These are phyloP conservation scores for Sambucus nigra DNA, from an alignment of 129 eudicot genomes.

Conservation along the genomic window DNA sequence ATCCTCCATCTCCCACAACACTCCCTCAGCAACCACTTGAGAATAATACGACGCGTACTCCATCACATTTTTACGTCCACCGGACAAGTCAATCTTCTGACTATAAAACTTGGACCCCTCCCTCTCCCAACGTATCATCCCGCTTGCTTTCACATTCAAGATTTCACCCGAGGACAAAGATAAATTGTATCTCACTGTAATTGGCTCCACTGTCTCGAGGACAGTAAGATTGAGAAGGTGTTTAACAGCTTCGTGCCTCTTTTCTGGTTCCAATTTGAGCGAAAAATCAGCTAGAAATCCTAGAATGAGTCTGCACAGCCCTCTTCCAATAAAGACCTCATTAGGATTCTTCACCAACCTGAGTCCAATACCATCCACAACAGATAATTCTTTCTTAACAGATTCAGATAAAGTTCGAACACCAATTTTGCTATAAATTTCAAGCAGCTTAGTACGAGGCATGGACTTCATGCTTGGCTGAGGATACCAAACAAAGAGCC, in stretches of 20 bases:
- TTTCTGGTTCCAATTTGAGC: constrained; percentile 19
- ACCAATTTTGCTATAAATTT: constrained; percentile 34
- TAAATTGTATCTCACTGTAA: constrained; percentile 20
- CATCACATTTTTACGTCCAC: constrained; percentile 18
- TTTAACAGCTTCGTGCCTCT: constrained; percentile 28
- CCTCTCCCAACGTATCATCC: constrained; percentile 53
- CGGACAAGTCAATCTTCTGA: constrained; percentile 23
- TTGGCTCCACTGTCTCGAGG: constrained; percentile 19
- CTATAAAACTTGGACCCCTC: constrained; percentile 21
- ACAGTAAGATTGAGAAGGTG: constrained; percentile 20
- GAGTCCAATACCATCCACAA: constrained; percentile 1
- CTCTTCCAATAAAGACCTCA: constrained; percentile 18
- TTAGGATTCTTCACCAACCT: constrained; percentile 6
- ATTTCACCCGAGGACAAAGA: constrained; percentile 23
- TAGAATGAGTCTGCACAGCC: constrained; percentile 34
- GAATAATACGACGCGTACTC: constrained; percentile 41
- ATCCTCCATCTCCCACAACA: constrained; percentile 50
- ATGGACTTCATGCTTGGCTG: constrained; percentile 19
- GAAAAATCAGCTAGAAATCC: constrained; percentile 34
- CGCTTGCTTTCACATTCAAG: constrained; percentile 17
- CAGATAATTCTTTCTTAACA: constrained; percentile 15
- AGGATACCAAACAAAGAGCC: constrained; percentile 50
- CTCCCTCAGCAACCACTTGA: constrained; percentile 37
- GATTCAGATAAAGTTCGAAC: constrained; percentile 36
- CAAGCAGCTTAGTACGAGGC: constrained; percentile 26